Conservation (phyloP, 345 rosid species). For the Psidium guajava region DNA sequence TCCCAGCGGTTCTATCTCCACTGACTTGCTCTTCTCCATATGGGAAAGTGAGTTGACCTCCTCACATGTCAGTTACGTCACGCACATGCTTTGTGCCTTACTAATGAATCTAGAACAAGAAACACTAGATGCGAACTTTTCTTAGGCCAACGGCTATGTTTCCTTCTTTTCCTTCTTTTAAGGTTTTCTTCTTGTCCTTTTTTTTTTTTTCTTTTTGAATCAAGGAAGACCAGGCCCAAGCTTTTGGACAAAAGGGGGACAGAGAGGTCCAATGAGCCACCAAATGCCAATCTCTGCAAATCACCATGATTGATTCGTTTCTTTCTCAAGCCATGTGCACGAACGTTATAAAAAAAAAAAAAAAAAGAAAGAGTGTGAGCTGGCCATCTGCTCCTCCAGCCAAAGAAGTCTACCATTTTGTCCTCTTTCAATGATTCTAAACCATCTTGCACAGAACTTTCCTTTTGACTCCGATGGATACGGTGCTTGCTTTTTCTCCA, state of each 20-base stretch:
- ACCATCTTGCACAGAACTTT: background rate
- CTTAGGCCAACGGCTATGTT: background rate
- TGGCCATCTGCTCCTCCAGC: background rate
- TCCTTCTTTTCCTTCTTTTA: background rate
- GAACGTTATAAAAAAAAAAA: background rate
- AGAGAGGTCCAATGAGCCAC: background rate
- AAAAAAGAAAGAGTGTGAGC: background rate
- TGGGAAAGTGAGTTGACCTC: background rate
- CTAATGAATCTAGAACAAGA: no score
- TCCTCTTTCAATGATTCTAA: background rate
- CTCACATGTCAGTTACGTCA: no score
- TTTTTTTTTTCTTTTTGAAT: background rate
- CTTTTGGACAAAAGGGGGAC: background rate
- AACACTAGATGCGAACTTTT: no score
- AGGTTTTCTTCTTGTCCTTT: background rate
- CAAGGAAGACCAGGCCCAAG: background rate
- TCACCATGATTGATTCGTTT: background rate
- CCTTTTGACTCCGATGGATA: background rate
- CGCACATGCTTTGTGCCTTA: no score
- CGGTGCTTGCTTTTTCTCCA: background rate
- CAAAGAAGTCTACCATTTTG: background rate
- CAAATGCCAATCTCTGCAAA: background rate
- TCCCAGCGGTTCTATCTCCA: background rate
- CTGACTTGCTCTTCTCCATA: background rate
- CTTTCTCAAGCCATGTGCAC: background rate